A percentile compares a stretch with the other conserved stretches of the same genome.
Conservation (phyloP, 352 stramenopile species). For the Globisporangium orthogonon region DNA sequence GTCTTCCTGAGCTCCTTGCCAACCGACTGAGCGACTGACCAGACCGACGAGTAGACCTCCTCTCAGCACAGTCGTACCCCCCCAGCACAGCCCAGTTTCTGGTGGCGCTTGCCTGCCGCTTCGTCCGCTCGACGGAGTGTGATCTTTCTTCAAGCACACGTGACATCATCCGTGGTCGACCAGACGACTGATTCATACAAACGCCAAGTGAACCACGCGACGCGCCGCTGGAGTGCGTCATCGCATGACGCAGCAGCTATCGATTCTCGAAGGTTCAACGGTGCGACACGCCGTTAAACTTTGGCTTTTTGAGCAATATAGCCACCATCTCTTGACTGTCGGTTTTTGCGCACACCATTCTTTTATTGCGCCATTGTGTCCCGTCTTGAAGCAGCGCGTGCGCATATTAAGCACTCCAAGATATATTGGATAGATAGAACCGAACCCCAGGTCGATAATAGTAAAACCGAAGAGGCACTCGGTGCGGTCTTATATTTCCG, state of each 20-base stretch:
- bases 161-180: conserved; percentile 1
- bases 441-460: too few relatives aligned
- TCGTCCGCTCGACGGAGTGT: neutral
- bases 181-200: neutral
- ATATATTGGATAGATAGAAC: too few relatives aligned
- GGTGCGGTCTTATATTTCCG: neutral
- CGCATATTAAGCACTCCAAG: too few relatives aligned
- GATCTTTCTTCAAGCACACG: neutral
- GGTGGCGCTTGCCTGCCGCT: neutral
- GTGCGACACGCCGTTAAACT: neutral
- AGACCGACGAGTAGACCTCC: neutral
- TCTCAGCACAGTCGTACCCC: neutral
- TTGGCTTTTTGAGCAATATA: neutral
- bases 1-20: neutral
- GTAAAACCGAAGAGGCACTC: too few relatives aligned
- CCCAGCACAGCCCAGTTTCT: neutral
- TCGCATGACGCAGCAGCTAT: neutral
- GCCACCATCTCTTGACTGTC: too few relatives aligned
- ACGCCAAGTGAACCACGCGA: neutral
- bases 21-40: neutral
- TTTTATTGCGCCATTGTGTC: too few relatives aligned
- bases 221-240: neutral
- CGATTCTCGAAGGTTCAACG: neutral
- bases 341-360: too few relatives aligned
- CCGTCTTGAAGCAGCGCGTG: too few relatives aligned